A percentile compares a stretch with the other conserved stretches of the same genome.
These are phyloP conservation scores for Sutorius eximius DNA, from an alignment of 1,284 basidiomycete genomes.

Conservation along the genomic window DNA sequence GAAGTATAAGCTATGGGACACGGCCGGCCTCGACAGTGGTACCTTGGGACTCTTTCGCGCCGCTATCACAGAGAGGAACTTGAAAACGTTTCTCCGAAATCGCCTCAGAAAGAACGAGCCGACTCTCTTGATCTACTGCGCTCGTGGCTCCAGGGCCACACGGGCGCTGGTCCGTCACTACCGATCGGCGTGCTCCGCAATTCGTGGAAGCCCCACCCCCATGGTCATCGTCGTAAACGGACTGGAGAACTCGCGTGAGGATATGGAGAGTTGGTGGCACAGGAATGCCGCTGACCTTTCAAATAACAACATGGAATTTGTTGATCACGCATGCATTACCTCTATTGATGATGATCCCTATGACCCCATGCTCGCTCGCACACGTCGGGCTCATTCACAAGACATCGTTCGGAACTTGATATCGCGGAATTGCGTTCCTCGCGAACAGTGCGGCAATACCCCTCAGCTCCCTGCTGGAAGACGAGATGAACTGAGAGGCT, in stretches of 20 bases:
- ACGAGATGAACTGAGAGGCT: conserved; percentile 6
- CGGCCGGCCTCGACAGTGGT: conserved; percentile 32
- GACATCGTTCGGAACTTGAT: conserved; percentile 26
- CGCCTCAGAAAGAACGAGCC: conserved; percentile 22
- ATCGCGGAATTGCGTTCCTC: conserved; percentile 17
- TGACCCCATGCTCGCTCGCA: conserved; percentile 17
- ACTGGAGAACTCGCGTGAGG: conserved; percentile 30
- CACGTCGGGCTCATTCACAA: conserved; percentile 20
- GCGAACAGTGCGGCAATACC: conserved; percentile 1
- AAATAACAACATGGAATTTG: conserved; percentile 27
- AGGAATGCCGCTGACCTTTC: conserved; percentile 23
- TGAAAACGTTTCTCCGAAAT: conserved; percentile 29
- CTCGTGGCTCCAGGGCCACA: conserved; percentile 34
- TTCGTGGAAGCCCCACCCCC: conserved; percentile 19
- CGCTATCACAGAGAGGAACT: conserved; percentile 22
- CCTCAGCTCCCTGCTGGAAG: neutral
- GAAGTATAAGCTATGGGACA: conserved; percentile 35
- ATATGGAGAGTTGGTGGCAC: conserved; percentile 39
- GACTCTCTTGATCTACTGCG: conserved; percentile 33
- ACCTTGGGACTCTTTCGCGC: conserved; percentile 28
- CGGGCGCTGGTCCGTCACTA: conserved; percentile 33
- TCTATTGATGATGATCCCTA: conserved; percentile 24
- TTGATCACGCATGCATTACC: conserved; percentile 35
- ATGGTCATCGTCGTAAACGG: conserved; percentile 36
- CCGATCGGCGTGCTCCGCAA: conserved; percentile 18